A percentile compares a stretch with the other conserved stretches of the same genome.
These are phyloP conservation scores for Iris macrosiphon DNA, from an alignment of 106 monocot genomes.

Conservation along the genomic window DNA sequence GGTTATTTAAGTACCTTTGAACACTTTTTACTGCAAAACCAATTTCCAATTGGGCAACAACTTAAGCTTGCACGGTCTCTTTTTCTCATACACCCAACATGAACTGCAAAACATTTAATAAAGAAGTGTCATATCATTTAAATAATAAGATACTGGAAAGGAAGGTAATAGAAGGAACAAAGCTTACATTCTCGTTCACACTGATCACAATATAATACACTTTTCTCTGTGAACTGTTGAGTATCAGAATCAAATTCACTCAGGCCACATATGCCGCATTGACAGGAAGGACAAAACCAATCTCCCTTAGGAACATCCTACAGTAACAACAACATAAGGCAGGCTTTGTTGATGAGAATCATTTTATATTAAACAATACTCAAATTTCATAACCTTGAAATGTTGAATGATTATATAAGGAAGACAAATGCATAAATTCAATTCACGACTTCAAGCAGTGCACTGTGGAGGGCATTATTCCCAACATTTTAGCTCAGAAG, in stretches of 20 bases:
- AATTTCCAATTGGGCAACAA: constrained; percentile 24
- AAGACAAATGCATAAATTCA: too few species aligned
- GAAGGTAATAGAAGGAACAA: constrained; percentile 1
- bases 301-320: constrained; percentile 58
- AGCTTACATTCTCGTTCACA: constrained; percentile 55
- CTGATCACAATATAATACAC: constrained; percentile 67
- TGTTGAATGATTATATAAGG: too few species aligned
- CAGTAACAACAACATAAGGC: neutral
- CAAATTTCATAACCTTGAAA: too few species aligned
- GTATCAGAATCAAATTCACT: constrained; percentile 49
- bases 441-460: too few species aligned
- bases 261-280: constrained; percentile 44
- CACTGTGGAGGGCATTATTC: too few species aligned
- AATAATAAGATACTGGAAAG: neutral
- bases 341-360: too few species aligned
- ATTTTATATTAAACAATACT: too few species aligned
- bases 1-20: constrained; percentile 42
- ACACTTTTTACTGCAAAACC: constrained; percentile 52
- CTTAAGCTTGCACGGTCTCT: neutral
- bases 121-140: neutral
- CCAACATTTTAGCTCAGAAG: too few species aligned
- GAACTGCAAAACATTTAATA: constrained; percentile 31
- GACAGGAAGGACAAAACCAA: constrained; percentile 72
- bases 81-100: constrained; percentile 37
- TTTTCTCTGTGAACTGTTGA: constrained; percentile 32